Evolutionary conservation across 2,329 filamentous ascomycete genomes (phyloP), one percentile per base, ranked within the genome.

Genomic region (Cytospora leucostoma): DNA sequence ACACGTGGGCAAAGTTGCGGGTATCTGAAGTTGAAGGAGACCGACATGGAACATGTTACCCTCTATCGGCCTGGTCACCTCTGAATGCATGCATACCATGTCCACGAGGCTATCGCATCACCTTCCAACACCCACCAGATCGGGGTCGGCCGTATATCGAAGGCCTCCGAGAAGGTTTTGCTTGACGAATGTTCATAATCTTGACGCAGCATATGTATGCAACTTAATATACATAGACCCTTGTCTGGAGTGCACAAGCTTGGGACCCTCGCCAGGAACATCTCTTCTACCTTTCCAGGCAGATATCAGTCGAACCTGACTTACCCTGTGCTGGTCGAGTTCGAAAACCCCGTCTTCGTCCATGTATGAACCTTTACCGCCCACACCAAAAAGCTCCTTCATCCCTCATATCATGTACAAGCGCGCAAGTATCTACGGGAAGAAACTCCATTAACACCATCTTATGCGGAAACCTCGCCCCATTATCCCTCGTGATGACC

Each of bases 181-280:
- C 51, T 62, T 51, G 44, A 56, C 49, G 37, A 52, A 63, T 65
- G 61, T 63, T 63, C 52, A 60, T 63, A 65, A 53, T 49, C 32
- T 54, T 49, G 56, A 47, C 56, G 60, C 44, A 49, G 52, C 63
- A 60, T 59, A 65, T 60, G 56, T 19, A 63, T 65, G 40, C 61
- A 40, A 32, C 38, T 38, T 65, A 65, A 59, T 44, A 63, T 65
- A 63, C 56, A 62, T 52, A 27, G 32, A 21, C 34, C 17, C 32
- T 60, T 35, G 52, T 49, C 17, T 56, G 15, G 38, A 55, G 37
- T 54, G n/a, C 49, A 50, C 40, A 47, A 37, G 3, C 50, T 19
- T 40, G 40, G 62, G 59, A 53, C 53, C 53, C 52, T 33, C 12
- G 49, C 40, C 21, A 44, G 21, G 34, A 15, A 49, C 37, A 27